Evolutionary conservation across 2,329 filamentous ascomycete species (phyloP), one percentile per base, ranked within the genome.

Genomic region (Neocatenulostroma microsporum): DNA sequence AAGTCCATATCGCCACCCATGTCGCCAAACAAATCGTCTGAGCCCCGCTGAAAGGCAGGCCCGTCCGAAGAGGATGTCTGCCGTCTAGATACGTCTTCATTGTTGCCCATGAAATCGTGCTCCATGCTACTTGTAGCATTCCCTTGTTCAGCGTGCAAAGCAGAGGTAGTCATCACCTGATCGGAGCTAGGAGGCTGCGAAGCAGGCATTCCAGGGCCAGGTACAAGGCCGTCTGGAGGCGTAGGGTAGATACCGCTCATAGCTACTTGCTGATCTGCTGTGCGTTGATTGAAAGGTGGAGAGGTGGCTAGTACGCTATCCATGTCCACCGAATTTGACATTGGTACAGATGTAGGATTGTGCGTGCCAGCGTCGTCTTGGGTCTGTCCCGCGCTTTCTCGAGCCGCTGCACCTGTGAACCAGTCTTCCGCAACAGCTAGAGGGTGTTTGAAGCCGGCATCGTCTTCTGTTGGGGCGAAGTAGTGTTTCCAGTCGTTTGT

Each of bases 21-120:
- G 26, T 84, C 82, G 15, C 73, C 79, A 51, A 84, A 84, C 4
- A 85, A 63, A 48, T 80, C 74, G 42, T 78, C 74, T 30, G 67
- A 62, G 19, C 64, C 17, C 72, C 72, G 21, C 44, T 45, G 46
- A 42, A 43, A 39, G 20, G 31, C 15, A 8, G 30, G 23, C 28
- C 29, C 28, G 15, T 30, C 36, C 17, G 41, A 34, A 14, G 37
- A 40, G 4, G 39, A 54, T 23, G 37, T 42, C 6, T 13, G 24
- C n/a, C 15, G 21, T 7, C 37, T 18, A 10, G 23, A 14, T 15
- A 9, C 13, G 10, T 20, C 15, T 17, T 20, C 10, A 17, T 31
- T 15, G 3, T 11, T 14, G 29, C 11, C 10, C 12, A 14, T 29
- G 7, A 18, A 14, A 11, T 29, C 27, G 15, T 29, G 10, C 27